Evolutionary conservation across 2,329 filamentous ascomycete genomes (phyloP).

Genomic region (Pezicula neosporulosa): DNA sequence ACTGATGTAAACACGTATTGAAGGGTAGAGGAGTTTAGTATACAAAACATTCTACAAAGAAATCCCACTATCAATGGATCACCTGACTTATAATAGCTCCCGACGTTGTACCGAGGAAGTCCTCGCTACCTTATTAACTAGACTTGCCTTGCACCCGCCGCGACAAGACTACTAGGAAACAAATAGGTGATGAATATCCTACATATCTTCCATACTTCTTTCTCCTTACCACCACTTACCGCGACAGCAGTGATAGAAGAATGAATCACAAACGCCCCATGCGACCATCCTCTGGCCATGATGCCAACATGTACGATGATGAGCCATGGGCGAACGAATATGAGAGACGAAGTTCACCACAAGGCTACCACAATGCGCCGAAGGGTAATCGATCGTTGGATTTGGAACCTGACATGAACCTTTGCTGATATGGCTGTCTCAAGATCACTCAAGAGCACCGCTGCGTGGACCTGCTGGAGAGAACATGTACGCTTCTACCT

Average conservation of each 20-base stretch:
- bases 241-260: not conserved
- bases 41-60: no score
- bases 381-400: slow-evolving; percentile 32
- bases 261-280: slow-evolving; percentile 19
- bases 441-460: slow-evolving; percentile 29
- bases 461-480: slow-evolving; percentile 19
- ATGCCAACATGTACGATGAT: slow-evolving; percentile 42
- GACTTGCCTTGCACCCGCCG: no score
- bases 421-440: slow-evolving; percentile 29
- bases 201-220: not conserved
- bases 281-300: slow-evolving; percentile 15
- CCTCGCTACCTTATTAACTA: no score
- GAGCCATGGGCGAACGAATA: slow-evolving; percentile 24
- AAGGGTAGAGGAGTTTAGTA: no score
- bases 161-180: no score
- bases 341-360: slow-evolving; percentile 14
- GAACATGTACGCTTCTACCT: slow-evolving; percentile 10
- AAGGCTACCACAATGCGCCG: slow-evolving; percentile 26
- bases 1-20: no score
- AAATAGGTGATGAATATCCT: no score
- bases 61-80: no score
- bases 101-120: no score
- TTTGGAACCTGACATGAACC: slow-evolving; percentile 19
- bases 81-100: no score
- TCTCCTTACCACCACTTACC: not conserved